A percentile compares a stretch with the other conserved stretches of the same genome.
These are phyloP conservation scores for Sporisorium scitamineum DNA, from an alignment of 1,284 basidiomycete species.

Conservation along the genomic window DNA sequence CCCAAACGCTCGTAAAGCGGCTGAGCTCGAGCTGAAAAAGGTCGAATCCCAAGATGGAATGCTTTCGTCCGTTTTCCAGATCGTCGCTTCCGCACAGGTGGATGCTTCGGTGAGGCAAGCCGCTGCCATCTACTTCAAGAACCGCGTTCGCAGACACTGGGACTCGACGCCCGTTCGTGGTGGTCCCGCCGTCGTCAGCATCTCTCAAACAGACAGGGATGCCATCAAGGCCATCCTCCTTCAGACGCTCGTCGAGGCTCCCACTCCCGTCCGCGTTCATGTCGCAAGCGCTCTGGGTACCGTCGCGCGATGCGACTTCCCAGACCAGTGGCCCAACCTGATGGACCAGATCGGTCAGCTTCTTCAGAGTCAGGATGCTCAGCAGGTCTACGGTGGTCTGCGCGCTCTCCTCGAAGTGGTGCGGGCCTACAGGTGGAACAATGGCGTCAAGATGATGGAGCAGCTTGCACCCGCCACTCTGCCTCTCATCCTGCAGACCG, in stretches of 20 bases:
- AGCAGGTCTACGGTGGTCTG: slow-evolving; percentile 61
- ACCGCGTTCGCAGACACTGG: slow-evolving; percentile 64
- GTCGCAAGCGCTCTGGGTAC: slow-evolving; percentile 56
- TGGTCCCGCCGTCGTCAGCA: slow-evolving; percentile 18
- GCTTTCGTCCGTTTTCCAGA: slow-evolving; percentile 62
- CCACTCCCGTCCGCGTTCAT: slow-evolving; percentile 56
- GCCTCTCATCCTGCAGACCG: slow-evolving; percentile 59
- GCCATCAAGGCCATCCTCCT: slow-evolving; percentile 56
- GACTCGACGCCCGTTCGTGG: slow-evolving; percentile 40
- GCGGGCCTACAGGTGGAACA: slow-evolving; percentile 61
- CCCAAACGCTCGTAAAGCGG: slow-evolving; percentile 61
- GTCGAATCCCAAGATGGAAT: slow-evolving; percentile 65
- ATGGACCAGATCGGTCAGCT: slow-evolving; percentile 61
- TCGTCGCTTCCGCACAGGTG: slow-evolving; percentile 54
- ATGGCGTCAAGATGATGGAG: slow-evolving; percentile 61
- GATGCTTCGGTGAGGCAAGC: slow-evolving; percentile 63
- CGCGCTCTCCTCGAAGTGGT: slow-evolving; percentile 65
- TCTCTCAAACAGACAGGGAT: slow-evolving; percentile 54
- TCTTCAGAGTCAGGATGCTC: slow-evolving; percentile 49
- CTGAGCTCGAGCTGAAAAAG: slow-evolving; percentile 66
- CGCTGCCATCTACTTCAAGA: slow-evolving; percentile 67
- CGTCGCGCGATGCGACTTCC: slow-evolving; percentile 63
- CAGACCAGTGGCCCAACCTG: slow-evolving; percentile 62
- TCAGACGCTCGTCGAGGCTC: slow-evolving; percentile 55
- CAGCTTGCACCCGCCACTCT: slow-evolving; percentile 59